Evolutionary conservation across 306 rosid genomes (phyloP), one percentile per base, ranked within the genome.

Genomic region (Canavalia ensiformis): DNA sequence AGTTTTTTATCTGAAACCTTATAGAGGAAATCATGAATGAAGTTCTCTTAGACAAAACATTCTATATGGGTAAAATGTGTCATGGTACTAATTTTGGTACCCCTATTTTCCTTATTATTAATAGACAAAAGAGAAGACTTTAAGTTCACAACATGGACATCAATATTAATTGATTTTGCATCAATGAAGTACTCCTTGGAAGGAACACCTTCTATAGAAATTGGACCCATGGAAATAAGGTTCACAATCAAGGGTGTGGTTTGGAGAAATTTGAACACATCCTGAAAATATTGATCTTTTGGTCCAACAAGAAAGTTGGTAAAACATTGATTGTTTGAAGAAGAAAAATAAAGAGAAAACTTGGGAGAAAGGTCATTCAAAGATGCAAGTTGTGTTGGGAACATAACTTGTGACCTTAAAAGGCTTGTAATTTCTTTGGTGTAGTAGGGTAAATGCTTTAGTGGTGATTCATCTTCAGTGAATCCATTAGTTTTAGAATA

Each of bases 371-470:
- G 49, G 8, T 81, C 73, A 3, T 64, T 50, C 1, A 39, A 6
- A 0, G 6, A 2, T 6, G 80, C 78, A 57, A 81, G 75, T n/a
- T 64, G 85, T 3, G 29, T 6, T 31, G 80, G 80, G 0, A 81
- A 30, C 7, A 44, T 44, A 56, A 0, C 66, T 8, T 0, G 25
- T 18, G 85, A 63, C 4, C 35, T 64, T 52, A 80, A 1, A 10
- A 81, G 60, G 12, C 84, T 80, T 25, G 65, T 9, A 18, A 81
- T 65, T 3, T 84, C 84, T 60, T 72, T 45, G 39, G 8, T 63
- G 4, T 0, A 59, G 62, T 81, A 55, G 3, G 88, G 87, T 62
- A 84, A 84, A 28, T 81, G 81, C 12, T 31, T 8, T 2, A 82
- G 58, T 30, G 82, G 58, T 29, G 78, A 75, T 1, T 68, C 77